Conservation (phyloP, 257 asterid species). For the Fraxinus quadrangulata region DNA sequence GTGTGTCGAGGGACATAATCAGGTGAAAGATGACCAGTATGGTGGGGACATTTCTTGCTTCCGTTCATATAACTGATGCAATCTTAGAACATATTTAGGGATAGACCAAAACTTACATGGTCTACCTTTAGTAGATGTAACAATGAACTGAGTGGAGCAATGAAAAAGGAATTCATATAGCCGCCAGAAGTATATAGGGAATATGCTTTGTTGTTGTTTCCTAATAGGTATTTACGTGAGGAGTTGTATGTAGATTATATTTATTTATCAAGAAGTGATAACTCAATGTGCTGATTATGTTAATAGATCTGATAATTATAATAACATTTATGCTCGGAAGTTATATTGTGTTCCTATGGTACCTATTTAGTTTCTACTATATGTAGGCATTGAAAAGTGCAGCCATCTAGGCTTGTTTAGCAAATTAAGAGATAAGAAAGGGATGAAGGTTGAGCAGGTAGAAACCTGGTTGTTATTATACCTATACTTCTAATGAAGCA, state of each 20-base stretch:
- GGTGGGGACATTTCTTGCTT: not conserved
- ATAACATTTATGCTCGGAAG: not conserved
- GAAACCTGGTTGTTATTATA: not conserved
- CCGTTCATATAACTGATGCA: not conserved
- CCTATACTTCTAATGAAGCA: not conserved
- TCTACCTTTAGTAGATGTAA: not conserved
- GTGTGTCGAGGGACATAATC: conserved; percentile 9
- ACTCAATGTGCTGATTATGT: not conserved
- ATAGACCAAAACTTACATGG: too few relatives aligned
- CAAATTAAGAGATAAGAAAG: too few relatives aligned
- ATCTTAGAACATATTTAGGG: not conserved
- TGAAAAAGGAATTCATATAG: not conserved
- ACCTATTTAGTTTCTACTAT: not conserved
- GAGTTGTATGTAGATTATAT: not conserved
- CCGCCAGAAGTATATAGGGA: not conserved
- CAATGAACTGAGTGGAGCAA: not conserved
- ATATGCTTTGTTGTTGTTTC: not conserved
- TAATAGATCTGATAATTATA: not conserved
- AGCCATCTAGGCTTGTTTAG: not conserved
- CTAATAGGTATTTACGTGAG: not conserved
- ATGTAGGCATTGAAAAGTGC: not conserved
- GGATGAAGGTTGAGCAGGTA: not conserved
- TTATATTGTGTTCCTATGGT: not conserved
- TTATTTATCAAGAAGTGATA: not conserved
- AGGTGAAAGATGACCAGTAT: too few relatives aligned